These are phyloP conservation scores for Vaccinium macrocarpon DNA, from an alignment of 148 eudicot genomes.

Conservation along the genomic window DNA sequence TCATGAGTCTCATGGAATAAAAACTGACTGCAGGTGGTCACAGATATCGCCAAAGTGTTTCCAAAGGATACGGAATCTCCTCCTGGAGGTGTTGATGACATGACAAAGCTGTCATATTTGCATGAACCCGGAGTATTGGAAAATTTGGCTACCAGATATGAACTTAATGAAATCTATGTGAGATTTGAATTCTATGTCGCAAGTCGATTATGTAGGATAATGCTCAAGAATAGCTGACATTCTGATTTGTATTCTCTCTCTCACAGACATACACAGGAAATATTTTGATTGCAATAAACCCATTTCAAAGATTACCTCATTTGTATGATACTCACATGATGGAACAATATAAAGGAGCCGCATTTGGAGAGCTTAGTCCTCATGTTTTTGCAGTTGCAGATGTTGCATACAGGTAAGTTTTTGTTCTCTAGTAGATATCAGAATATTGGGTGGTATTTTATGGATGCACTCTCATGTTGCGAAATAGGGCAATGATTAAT, in stretches of 20 bases:
- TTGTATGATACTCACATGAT: slow-evolving; percentile 96
- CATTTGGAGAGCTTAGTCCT: slow-evolving; percentile 95
- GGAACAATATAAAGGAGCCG: slow-evolving; percentile 97
- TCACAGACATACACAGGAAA: slow-evolving; percentile 95
- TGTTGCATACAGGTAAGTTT: slow-evolving; percentile 72
- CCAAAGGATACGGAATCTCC: slow-evolving; percentile 98
- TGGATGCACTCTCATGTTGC: slow-evolving; percentile 22
- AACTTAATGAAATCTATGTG: slow-evolving; percentile 95
- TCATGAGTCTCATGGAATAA: slow-evolving; percentile 1
- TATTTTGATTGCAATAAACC: slow-evolving; percentile 94
- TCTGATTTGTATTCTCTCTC: slow-evolving; percentile 4
- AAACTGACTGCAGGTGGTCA: slow-evolving; percentile 54
- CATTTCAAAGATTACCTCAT: slow-evolving; percentile 96
- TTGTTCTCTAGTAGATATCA: background rate
- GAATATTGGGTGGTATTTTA: slow-evolving; percentile 11
- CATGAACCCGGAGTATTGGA: slow-evolving; percentile 97
- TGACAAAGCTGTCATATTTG: slow-evolving; percentile 96
- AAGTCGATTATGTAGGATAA: slow-evolving; percentile 13
- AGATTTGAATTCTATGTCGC: slow-evolving; percentile 20
- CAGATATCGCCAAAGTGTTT: slow-evolving; percentile 71
- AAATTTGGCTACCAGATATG: slow-evolving; percentile 87
- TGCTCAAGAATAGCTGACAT: slow-evolving; percentile 11
- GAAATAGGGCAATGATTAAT: slow-evolving; percentile 84
- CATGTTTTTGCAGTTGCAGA: slow-evolving; percentile 98
- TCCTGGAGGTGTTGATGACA: slow-evolving; percentile 98